These are phyloP conservation scores for Onygenales sp. DNA, from an alignment of 2,329 filamentous ascomycete genomes.

Conservation along the genomic window DNA sequence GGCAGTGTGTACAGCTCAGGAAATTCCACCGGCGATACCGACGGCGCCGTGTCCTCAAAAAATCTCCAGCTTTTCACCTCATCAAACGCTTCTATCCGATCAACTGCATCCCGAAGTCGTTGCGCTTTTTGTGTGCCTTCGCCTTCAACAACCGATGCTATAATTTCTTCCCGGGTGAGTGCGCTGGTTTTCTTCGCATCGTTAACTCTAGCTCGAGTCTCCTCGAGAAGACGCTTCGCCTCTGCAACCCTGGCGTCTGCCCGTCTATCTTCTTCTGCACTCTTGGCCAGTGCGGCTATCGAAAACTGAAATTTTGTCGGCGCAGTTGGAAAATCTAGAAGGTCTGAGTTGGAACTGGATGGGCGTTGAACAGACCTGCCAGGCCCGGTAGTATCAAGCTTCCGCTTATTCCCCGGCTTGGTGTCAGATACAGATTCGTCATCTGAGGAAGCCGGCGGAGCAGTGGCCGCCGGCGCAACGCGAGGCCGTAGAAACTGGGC, in stretches of 20 bases:
- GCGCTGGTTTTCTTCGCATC: slow-evolving; percentile 6
- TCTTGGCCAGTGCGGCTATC: slow-evolving; percentile 51
- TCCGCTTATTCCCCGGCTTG: slow-evolving; percentile 4
- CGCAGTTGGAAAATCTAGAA: slow-evolving; percentile 3
- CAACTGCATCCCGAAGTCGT: slow-evolving; percentile 48
- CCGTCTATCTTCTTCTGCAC: slow-evolving; percentile 51
- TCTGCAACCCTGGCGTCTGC: slow-evolving; percentile 44
- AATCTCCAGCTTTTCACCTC: slow-evolving; percentile 48
- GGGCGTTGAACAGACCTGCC: not conserved
- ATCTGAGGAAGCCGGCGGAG: slow-evolving; percentile 6
- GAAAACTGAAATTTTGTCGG: slow-evolving; percentile 52
- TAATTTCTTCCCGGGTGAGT: slow-evolving; percentile 27
- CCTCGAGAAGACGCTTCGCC: slow-evolving; percentile 17
- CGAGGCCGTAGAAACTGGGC: slow-evolving; percentile 15
- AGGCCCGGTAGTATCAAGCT: not conserved
- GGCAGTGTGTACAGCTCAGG: slow-evolving; percentile 23
- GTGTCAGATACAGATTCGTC: no score
- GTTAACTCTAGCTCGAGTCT: slow-evolving; percentile 9
- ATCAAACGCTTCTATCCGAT: slow-evolving; percentile 51
- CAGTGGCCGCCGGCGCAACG: slow-evolving; percentile 7
- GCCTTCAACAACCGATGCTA: slow-evolving; percentile 35
- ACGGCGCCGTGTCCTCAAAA: slow-evolving; percentile 33
- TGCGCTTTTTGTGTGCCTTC: slow-evolving; percentile 34
- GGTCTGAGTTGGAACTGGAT: not conserved
- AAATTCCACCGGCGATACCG: slow-evolving; percentile 21